Conservation (phyloP, 345 rosid genomes). For the Eucalyptus shirleyi region DNA sequence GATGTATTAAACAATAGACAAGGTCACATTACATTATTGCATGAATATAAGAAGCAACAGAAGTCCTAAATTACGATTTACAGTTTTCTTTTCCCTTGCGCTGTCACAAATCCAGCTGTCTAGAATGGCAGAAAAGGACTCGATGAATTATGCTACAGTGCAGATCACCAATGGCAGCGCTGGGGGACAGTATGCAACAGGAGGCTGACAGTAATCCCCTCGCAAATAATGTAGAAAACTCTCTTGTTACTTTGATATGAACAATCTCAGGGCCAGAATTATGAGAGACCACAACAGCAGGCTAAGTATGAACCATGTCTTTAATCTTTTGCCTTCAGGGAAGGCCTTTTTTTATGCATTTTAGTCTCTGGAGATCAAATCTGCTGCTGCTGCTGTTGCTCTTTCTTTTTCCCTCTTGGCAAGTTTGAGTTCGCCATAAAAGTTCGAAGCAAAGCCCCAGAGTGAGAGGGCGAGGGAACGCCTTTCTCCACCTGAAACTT, state of each 20-base stretch:
- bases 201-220: neutral
- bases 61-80: neutral
- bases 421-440: conserved; percentile 40
- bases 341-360: neutral
- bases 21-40: neutral
- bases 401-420: neutral
- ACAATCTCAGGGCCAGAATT: neutral
- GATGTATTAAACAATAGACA: neutral
- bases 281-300: neutral
- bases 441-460: conserved; percentile 65
- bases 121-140: neutral
- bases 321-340: neutral
- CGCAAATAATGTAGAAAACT: neutral
- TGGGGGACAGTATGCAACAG: neutral
- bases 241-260: neutral
- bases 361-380: neutral
- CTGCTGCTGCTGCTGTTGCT: neutral
- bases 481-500: conserved; percentile 55
- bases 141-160: neutral
- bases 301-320: neutral
- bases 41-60: neutral
- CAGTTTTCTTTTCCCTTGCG: neutral
- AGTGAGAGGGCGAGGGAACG: conserved; percentile 51
- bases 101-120: neutral
- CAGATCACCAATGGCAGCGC: neutral